Conservation (phyloP, 208 protist species). For the Tritrichomonas musculus region DNA sequence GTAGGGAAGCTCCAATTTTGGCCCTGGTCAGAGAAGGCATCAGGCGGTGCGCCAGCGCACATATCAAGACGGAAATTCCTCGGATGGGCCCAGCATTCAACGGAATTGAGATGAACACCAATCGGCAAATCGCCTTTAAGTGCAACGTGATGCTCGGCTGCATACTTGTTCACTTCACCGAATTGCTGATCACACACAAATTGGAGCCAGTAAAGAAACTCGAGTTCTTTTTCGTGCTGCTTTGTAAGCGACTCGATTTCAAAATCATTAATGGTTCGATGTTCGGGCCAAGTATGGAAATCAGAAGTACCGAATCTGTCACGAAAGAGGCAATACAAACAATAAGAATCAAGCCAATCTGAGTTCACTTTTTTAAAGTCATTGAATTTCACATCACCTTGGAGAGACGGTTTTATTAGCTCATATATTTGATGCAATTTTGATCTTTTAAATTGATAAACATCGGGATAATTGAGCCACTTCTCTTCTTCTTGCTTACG, state of each 20-base stretch:
- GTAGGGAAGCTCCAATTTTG: not conserved
- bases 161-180: not conserved
- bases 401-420: not conserved
- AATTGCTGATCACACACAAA: not conserved
- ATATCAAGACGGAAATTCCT: not conserved
- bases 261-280: not conserved
- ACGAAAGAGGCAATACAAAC: not conserved
- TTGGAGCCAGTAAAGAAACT: not conserved
- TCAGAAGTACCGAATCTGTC: not conserved
- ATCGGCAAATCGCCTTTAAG: not conserved
- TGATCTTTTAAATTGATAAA: not conserved
- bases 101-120: not conserved
- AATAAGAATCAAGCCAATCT: not conserved
- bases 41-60: constrained; percentile 9
- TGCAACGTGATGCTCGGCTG: not conserved
- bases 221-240: not conserved
- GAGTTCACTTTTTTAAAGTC: not conserved
- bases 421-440: not conserved
- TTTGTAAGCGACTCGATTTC: not conserved
- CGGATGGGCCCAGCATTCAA: not conserved
- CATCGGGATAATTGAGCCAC: not conserved
- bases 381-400: not conserved
- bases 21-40: not conserved
- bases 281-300: not conserved
- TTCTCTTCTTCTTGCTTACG: not conserved